A percentile compares a stretch with the other conserved stretches of the same genome.
phyloP scores from a whole-genome alignment of 805 yeast genomes.

The Candida maris region DNA sequence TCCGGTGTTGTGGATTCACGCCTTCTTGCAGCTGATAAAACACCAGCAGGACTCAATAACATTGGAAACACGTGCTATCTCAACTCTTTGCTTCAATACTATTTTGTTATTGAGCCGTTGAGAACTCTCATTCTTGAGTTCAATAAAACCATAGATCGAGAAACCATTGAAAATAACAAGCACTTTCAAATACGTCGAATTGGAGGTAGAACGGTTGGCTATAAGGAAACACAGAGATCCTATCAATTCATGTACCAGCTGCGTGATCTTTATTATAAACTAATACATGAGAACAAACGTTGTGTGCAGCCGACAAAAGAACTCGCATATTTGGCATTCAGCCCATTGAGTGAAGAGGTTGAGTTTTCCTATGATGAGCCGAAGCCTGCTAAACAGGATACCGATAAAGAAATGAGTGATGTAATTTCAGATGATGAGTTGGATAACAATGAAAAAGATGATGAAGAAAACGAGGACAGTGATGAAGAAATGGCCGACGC shows the following conservation, averaged over 20 bases:
- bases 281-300: slow-evolving; percentile 59
- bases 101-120: slow-evolving; percentile 80
- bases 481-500: slow-evolving; percentile 2
- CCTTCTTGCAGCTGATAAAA: slow-evolving; percentile 56
- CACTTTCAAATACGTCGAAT: slow-evolving; percentile 55
- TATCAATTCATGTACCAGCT: slow-evolving; percentile 76
- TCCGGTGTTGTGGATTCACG: slow-evolving; percentile 62
- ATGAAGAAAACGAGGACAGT: not conserved
- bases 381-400: not conserved
- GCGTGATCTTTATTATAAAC: slow-evolving; percentile 61
- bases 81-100: slow-evolving; percentile 86
- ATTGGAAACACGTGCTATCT: slow-evolving; percentile 95
- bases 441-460: not conserved
- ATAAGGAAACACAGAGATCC: slow-evolving; percentile 74
- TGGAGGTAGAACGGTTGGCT: slow-evolving; percentile 83
- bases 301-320: slow-evolving; percentile 81
- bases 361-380: slow-evolving; percentile 39
- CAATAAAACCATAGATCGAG: slow-evolving; percentile 33
- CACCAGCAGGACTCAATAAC: slow-evolving; percentile 92
- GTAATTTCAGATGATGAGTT: not conserved
- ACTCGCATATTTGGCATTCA: slow-evolving; percentile 82
- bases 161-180: slow-evolving; percentile 28
- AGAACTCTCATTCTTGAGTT: slow-evolving; percentile 63
- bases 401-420: slow-evolving; percentile 1
- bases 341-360: slow-evolving; percentile 66